Evolutionary conservation across 140 eudicot species (phyloP), one percentile per base, ranked within the genome.

Genomic region (Cichorium intybus): DNA sequence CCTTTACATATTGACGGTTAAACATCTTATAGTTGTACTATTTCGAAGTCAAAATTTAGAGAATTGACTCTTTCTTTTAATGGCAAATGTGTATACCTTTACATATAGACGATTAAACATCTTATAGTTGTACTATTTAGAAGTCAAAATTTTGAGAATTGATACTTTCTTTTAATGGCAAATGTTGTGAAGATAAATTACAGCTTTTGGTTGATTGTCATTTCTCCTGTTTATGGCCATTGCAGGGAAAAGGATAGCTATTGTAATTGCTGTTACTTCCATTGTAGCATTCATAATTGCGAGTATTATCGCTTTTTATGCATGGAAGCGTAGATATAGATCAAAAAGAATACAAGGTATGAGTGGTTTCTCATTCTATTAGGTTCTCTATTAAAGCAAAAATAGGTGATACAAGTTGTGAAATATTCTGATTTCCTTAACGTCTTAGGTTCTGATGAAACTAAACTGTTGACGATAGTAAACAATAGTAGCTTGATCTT

Each of bases 401-500:
- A 14, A 6, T 5, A 0, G 5, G 5, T 31, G 37, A 31, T 31
- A 31, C 37, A 31, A 31, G 15, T 33, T 63, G 21, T 53, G 29
- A 55, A 24, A 27, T 51, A 31, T 31, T 43, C 28, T 48, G 27
- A 53, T 33, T 39, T 39, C 3, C 4, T 64, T 24, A 23, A 53
- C 10, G 16, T 55, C 23, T 7, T 70, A 81, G 88, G 79, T 45
- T 64, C 77, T 49, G 75, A 77, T 34, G 86, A 84, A 62, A 62
- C 68, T 15, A 62, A 74, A 61, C 27, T 87, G 74, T 80, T 72
- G 62, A 59, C 77, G 79, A 79, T 76, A 49, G 68, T 87, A 46
- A 71, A 75, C 50, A 84, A 73, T 70, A 87, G 87, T 74, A 82
- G 89, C 82, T 75, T 87, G 59, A 87, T 75, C 61, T 63, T 87